Evolutionary conservation across 768 basidiomycete genomes (phyloP).

Genomic region (Tephrocybe sp.): DNA sequence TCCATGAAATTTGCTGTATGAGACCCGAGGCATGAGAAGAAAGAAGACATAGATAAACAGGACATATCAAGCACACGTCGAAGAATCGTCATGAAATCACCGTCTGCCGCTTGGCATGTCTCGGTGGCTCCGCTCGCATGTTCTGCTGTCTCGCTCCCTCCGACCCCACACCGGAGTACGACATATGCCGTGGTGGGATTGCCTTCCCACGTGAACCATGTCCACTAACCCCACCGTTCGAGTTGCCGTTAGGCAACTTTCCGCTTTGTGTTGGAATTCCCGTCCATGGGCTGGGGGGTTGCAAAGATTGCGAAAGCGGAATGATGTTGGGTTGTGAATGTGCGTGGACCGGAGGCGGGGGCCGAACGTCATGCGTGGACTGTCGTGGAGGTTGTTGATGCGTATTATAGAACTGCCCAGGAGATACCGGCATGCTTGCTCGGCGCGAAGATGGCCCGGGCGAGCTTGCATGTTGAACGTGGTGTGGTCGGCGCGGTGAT

Average conservation of each 20-base stretch:
- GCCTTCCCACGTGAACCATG: conserved; percentile 5
- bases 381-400: conserved; percentile 10
- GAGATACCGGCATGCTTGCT: conserved; percentile 19
- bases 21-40: not conserved
- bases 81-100: conserved; percentile 7
- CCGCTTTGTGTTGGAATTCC: conserved; percentile 36
- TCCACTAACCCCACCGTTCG: not conserved
- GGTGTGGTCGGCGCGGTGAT: conserved; percentile 16
- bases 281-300: conserved; percentile 39
- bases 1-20: conserved; percentile 6
- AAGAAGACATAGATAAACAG: not conserved
- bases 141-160: conserved; percentile 11
- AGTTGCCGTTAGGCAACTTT: conserved; percentile 19
- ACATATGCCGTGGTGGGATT: conserved; percentile 10
- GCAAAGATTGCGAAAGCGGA: conserved; percentile 25
- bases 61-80: not conserved
- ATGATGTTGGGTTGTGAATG: conserved; percentile 23
- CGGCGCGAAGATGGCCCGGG: conserved; percentile 18
- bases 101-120: conserved; percentile 13
- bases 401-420: conserved; percentile 6
- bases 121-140: conserved; percentile 9
- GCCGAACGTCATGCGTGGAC: conserved; percentile 10
- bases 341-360: conserved; percentile 20
- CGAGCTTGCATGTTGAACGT: not conserved
- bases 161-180: conserved; percentile 11